Evolutionary conservation across 495 filamentous ascomycete genomes (phyloP).

Genomic region (Penicillium samsonianum): DNA sequence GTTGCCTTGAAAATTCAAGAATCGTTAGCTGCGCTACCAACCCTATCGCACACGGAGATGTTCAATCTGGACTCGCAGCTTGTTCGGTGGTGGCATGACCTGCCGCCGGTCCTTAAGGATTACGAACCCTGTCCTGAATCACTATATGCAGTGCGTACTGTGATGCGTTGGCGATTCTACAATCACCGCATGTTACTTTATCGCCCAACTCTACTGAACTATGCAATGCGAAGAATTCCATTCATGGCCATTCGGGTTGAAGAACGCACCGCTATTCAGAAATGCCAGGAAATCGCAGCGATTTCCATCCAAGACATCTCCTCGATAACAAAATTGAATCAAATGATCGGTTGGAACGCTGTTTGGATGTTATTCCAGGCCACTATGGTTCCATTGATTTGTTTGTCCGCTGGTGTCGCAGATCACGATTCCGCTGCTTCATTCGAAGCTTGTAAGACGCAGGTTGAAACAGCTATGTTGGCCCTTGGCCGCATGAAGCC

Average conservation of each 20-base stretch:
- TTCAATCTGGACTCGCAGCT: conserved; percentile 61
- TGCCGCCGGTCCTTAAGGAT: conserved; percentile 65
- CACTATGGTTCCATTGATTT: conserved; percentile 70
- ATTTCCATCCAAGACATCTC: conserved; percentile 66
- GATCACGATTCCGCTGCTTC: conserved; percentile 48
- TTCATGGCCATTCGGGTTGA: conserved; percentile 54
- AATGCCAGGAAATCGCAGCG: conserved; percentile 62
- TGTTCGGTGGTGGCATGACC: conserved; percentile 61
- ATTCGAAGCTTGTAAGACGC: conserved; percentile 40
- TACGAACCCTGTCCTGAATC: conserved; percentile 65
- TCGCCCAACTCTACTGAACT: conserved; percentile 64
- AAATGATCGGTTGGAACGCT: conserved; percentile 75
- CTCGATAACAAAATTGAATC: conserved; percentile 59
- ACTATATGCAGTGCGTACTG: conserved; percentile 62
- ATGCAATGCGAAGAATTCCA: conserved; percentile 59
- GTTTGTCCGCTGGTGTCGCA: conserved; percentile 48
- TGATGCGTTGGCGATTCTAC: conserved; percentile 75
- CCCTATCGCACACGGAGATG: conserved; percentile 58
- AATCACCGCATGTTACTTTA: conserved; percentile 73
- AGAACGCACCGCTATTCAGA: conserved; percentile 63
- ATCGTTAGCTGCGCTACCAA: conserved; percentile 62
- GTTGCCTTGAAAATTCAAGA: conserved; percentile 71
- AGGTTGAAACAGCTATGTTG: conserved; percentile 63
- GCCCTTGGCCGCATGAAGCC: conserved; percentile 64
- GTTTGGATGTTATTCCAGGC: conserved; percentile 78